phyloP scores from a whole-genome alignment of 148 eudicot species.

The Chenopodium album region DNA sequence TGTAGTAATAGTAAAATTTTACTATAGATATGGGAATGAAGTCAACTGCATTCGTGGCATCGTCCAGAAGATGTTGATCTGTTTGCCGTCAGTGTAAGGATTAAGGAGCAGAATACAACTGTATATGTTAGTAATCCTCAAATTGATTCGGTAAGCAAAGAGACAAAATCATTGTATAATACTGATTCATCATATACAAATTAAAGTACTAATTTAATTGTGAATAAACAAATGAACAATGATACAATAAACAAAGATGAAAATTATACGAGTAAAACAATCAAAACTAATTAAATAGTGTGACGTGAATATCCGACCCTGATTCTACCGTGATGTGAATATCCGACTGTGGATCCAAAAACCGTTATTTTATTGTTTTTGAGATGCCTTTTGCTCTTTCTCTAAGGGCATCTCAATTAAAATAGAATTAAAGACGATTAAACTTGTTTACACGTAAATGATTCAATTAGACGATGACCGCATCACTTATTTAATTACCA shows the following conservation, averaged over 20 bases:
- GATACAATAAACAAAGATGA: background rate
- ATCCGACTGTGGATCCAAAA: slow-evolving; percentile 16
- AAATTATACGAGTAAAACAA: background rate
- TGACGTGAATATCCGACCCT: slow-evolving; percentile 31
- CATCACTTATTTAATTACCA: background rate
- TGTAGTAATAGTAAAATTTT: no score
- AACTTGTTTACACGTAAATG: background rate
- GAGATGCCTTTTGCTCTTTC: slow-evolving; percentile 17
- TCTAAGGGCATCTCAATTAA: slow-evolving; percentile 3
- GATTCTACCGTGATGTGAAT: slow-evolving; percentile 21
- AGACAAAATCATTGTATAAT: background rate
- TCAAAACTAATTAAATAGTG: background rate
- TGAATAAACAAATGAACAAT: background rate
- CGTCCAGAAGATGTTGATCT: slow-evolving; percentile 8
- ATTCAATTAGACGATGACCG: background rate
- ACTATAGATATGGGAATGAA: background rate
- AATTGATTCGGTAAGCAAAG: background rate
- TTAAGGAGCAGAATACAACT: slow-evolving; percentile 15
- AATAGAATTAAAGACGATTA: background rate
- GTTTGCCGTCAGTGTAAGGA: background rate
- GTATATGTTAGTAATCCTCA: background rate
- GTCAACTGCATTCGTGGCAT: slow-evolving; percentile 22
- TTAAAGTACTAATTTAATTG: background rate
- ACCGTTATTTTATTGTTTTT: background rate
- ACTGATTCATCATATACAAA: background rate